Conservation (phyloP, 306 rosid species). For the Quercus aquifolioides region DNA sequence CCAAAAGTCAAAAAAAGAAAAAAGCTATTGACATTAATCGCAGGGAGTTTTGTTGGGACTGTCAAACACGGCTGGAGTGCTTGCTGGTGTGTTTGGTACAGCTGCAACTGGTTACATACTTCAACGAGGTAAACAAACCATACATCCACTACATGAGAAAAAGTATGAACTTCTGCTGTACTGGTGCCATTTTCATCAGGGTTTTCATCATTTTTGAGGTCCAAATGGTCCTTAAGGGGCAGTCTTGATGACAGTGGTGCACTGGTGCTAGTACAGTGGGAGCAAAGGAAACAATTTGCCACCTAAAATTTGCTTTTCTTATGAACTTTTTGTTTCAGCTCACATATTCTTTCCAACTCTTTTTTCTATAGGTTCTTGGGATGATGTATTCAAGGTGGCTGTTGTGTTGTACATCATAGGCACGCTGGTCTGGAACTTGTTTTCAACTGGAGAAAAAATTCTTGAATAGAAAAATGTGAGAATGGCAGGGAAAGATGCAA, state of each 20-base stretch:
- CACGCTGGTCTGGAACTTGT: constrained; percentile 78
- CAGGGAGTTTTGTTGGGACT: constrained; percentile 92
- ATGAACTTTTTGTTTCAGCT: background rate
- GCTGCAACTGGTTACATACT: constrained; percentile 95
- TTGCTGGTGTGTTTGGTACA: constrained; percentile 95
- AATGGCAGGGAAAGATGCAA: constrained; percentile 15
- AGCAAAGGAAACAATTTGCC: background rate
- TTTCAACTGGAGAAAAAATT: constrained; percentile 84
- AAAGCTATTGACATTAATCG: constrained; percentile 17
- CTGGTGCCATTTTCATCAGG: background rate
- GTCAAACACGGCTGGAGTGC: constrained; percentile 94
- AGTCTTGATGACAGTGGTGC: background rate
- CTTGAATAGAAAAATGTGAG: constrained; percentile 43
- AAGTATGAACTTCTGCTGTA: background rate
- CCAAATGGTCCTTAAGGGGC: background rate
- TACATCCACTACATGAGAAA: background rate
- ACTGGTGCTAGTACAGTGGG: background rate
- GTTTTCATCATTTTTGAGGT: background rate
- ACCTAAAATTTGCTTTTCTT: background rate
- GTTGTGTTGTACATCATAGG: constrained; percentile 74
- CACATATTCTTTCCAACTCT: constrained; percentile 1
- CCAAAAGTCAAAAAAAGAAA: background rate
- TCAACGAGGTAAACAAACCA: constrained; percentile 57
- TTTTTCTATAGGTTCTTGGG: constrained; percentile 80
- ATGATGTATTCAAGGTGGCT: constrained; percentile 89